Evolutionary conservation across 2,329 filamentous ascomycete species (phyloP), one percentile per base, ranked within the genome.

Genomic region (Xylariomycetidae sp.): DNA sequence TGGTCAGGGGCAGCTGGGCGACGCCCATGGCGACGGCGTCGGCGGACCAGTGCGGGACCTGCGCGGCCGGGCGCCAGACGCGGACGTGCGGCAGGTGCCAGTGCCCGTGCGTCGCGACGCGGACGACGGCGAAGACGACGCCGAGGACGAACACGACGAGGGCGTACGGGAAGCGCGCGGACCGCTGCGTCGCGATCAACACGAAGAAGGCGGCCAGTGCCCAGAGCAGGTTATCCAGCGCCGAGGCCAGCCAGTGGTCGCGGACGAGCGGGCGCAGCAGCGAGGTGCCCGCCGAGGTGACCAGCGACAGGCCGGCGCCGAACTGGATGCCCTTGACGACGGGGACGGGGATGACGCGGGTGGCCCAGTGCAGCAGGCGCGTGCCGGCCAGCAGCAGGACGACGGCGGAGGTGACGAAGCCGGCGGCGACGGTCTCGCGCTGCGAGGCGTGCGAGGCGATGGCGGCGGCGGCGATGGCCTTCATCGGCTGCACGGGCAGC

Each of bases 251-350:
- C 61, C 86, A 87, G 94, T 10, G 68, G 65, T 31, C 39, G 44
- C 6, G 26, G 13, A 19, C 16, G 4, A 95, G 67, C 3, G 77
- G 76, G 13, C 71, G 66, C 10, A 92, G 68, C 37, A 93, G 70
- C 29, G 67, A 73, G 1, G 70, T 67, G 3, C 85, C 87, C 6
- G 87, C 85, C 10, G 85, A 83, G 37, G 94, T 72, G 34, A 88
- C 74, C 12, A 96, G 72, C 12, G 83, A 87, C 29, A 96, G 67
- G 2, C 90, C 90, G 4, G 90, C 90, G 23, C 90, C 90, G 29
- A 95, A 77, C 60, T 96, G 92, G 45, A 96, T 95, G 19, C 90
- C 90, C 56, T 94, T 95, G 33, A 96, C 81, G 0, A 96, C 83
- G 0, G 89, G 85, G 10, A 89, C 76, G 1, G 90, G 90, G 7